Conservation (phyloP, 1,139 yeast genomes). For the Pneumocystis carinii region DNA sequence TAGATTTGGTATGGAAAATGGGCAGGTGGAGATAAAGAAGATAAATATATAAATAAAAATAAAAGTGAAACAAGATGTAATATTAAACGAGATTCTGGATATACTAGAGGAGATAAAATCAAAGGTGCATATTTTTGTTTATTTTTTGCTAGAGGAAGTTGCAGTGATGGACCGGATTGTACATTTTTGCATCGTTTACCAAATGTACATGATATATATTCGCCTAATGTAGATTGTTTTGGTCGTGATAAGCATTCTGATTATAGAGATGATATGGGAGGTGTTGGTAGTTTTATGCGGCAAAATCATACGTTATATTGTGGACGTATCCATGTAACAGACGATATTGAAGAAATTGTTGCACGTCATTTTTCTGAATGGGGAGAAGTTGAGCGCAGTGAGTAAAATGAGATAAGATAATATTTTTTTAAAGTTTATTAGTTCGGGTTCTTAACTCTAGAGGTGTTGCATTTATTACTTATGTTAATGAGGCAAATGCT, state of each 20-base stretch:
- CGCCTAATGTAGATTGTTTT: conserved; percentile 72
- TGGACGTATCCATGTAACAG: conserved; percentile 42
- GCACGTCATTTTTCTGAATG: conserved; percentile 50
- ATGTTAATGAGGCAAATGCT: conserved; percentile 51
- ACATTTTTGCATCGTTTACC: conserved; percentile 70
- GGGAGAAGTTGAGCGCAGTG: conserved; percentile 59
- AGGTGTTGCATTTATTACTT: conserved; percentile 71
- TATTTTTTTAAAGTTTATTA: neutral
- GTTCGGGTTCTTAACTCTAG: conserved; percentile 43
- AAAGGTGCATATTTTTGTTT: conserved; percentile 47
- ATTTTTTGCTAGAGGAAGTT: conserved; percentile 79
- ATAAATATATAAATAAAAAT: conserved; percentile 24
- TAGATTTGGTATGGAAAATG: conserved; percentile 52
- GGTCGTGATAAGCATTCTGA: conserved; percentile 77
- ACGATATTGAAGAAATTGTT: conserved; percentile 31
- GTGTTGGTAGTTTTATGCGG: conserved; percentile 69
- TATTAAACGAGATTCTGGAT: conserved; percentile 53
- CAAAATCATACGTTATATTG: conserved; percentile 63
- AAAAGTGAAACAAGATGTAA: conserved; percentile 43
- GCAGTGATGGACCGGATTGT: conserved; percentile 65
- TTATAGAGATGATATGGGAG: conserved; percentile 86
- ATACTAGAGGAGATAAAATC: conserved; percentile 48
- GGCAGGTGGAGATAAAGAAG: conserved; percentile 34
- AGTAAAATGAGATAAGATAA: neutral
- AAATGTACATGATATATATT: conserved; percentile 30